phyloP scores from a whole-genome alignment of 2,329 filamentous ascomycete genomes.

The Fusarium setosum region DNA sequence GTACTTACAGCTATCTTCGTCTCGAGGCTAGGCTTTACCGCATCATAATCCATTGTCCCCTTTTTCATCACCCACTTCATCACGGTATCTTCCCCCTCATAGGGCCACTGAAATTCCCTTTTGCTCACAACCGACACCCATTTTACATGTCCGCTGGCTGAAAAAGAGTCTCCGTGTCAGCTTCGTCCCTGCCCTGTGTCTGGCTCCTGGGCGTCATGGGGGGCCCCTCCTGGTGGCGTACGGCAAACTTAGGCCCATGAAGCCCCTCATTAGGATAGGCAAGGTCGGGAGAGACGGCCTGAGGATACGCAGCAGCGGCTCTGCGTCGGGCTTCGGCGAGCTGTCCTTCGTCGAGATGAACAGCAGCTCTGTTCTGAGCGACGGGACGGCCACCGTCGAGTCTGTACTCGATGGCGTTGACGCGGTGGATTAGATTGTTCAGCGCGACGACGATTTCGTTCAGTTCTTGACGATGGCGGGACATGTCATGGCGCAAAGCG shows the following conservation, averaged over 20 bases:
- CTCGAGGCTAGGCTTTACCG: too few relatives aligned
- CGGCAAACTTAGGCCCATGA: neutral
- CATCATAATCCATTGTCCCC: neutral
- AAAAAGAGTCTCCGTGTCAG: neutral
- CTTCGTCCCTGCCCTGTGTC: neutral
- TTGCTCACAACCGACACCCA: neutral
- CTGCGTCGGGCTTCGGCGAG: neutral
- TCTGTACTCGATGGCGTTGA: neutral
- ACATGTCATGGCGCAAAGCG: neutral
- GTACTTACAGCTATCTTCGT: too few relatives aligned
- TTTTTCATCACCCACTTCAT: neutral
- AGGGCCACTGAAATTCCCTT: neutral
- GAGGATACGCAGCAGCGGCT: neutral
- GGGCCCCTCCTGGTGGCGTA: neutral
- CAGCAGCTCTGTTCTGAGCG: neutral
- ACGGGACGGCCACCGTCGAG: neutral
- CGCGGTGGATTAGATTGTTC: too few relatives aligned
- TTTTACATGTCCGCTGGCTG: neutral
- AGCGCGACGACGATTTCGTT: too few relatives aligned
- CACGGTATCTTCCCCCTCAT: neutral
- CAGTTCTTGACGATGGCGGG: neutral
- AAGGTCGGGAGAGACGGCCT: neutral
- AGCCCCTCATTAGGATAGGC: constrained; percentile 1
- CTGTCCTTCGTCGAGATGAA: too few relatives aligned
- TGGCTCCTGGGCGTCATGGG: constrained; percentile 19